phyloP scores from a whole-genome alignment of 2,329 filamentous ascomycete genomes.

The Colletotrichum viniferum region DNA sequence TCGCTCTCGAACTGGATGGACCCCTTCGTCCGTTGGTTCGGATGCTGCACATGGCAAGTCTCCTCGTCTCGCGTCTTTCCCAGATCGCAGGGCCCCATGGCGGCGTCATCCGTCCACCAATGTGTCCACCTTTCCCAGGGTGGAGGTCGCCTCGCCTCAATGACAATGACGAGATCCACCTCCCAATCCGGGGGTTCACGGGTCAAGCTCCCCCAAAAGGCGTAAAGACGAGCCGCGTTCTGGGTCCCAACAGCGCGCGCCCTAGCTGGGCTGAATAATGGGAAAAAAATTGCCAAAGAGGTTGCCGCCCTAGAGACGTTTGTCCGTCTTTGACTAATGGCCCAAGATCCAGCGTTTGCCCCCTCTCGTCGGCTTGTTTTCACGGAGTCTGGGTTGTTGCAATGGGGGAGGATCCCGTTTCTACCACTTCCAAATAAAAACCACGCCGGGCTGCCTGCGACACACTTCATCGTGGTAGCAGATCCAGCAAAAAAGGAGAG shows the following conservation, averaged over 20 bases:
- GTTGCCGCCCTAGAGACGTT: not conserved
- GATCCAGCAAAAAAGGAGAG: not conserved
- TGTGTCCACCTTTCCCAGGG: not conserved
- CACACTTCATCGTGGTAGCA: not conserved
- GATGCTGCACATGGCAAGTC: not conserved
- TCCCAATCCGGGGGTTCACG: not conserved
- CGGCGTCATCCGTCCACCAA: not conserved
- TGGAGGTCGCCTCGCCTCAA: not conserved
- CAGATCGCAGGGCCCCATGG: not conserved
- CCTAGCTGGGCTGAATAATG: constrained; percentile 16
- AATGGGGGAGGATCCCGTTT: not conserved
- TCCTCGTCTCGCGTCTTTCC: not conserved
- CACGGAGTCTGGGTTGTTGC: not conserved
- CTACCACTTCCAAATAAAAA: not conserved
- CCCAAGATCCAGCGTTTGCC: not conserved
- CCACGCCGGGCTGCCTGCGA: not conserved
- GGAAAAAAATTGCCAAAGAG: not conserved
- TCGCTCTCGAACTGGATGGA: not conserved
- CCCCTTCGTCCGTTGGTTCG: not conserved
- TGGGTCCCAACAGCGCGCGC: not conserved
- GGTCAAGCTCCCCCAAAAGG: not conserved
- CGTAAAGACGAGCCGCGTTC: not conserved
- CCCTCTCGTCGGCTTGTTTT: not conserved
- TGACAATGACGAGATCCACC: not conserved
- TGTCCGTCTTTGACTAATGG: constrained; percentile 5